Base-by-base conservation (phyloP, 495 filamentous ascomycete genomes). In the Penicillium coffeae region DNA sequence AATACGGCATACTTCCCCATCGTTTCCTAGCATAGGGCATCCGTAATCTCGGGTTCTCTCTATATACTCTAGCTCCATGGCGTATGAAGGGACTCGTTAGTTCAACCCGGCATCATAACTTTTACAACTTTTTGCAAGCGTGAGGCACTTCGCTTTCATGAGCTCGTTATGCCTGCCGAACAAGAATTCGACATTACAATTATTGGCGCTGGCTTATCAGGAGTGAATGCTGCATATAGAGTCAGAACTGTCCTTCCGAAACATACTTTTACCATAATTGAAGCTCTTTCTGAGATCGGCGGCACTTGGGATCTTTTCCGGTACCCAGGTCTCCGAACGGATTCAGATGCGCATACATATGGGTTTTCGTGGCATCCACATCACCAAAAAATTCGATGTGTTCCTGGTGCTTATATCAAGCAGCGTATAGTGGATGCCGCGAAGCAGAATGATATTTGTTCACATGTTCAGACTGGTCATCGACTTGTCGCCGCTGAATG, bases 291-390 rank as follows among this genome's bases (percentile, higher is more conserved):
- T 40, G 66, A 65, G 2, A 67, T 88, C 8, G 85, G 85, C 12
- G 85, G 85, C 1, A 90, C 85, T 1, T 88, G 85, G 84, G 78
- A 81, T 58, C 76, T 87, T 35, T 89, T 86, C 67, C 76, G 75
- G 22, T 89, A 87, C 43, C 85, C 85, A 5, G 84, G 85, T 0
- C 75, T 84, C 38, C 81, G 84, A 46, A 82, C 81, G 32, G 84
- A 88, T 65, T 83, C 80, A 4, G 77, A 85, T 62, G 71, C 88
- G 21, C 78, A 77, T 52, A 78, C 83, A 7, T 88, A 84, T 44
- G 83, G 83, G 36, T 85, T 88, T 49, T 62, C 77, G 12, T 89
- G 83, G 82, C 65, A 80, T 18, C 83, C 83, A 9, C 89, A 85
- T 84, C 66, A 71, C 1, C 67, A 76, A 35, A 59, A 65, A 2